Evolutionary conservation across 1,139 yeast genomes (phyloP), one percentile per base, ranked within the genome.

Genomic region (Ashbya aceris): DNA sequence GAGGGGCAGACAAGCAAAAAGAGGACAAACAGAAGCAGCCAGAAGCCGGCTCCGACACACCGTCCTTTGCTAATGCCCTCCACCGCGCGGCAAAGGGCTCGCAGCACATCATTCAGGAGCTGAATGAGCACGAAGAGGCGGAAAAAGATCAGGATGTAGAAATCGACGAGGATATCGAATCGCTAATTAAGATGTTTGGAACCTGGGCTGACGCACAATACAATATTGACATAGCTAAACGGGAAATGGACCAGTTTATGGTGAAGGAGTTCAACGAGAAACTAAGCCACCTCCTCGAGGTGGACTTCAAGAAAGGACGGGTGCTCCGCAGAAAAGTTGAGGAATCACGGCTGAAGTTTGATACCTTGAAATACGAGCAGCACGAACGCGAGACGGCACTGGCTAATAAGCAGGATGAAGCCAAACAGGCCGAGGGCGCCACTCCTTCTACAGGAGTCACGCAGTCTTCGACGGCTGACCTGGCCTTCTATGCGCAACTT

Each of bases 271-370:
- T 83, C 58, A 79, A 81, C 55, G 57, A 60, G 38, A 71, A 74
- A 51, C 65, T 83, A 49, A 73, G 73, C 39, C 62, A 64, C 14
- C 62, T 74, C 29, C 67, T 83, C 50, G 68, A 75, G 48, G 68
- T 70, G 43, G 78, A 76, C 51, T 82, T 82, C 61, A 74, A 73
- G 47, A 74, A 74, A 54, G 81, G 81, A 27, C 68, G 70, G 46
- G 74, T 72, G 47, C 68, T 77, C 54, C 76, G 93, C 59, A 76
- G 73, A 56, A 73, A 70, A 46, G 94, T 83, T 26, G 84, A 82
- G 57, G 68, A 74, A 32, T 76, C 85, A 6, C 74, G 91, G 62
- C 68, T 74, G 44, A 79, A 74, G 47, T 81, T 83, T 58, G 93
- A 83, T 60, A 68, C 79, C n/a, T 63, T 77, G 50, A 72, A 91